Base-by-base conservation (phyloP, 2,329 filamentous ascomycete genomes). In the Trichoderma harzianum region DNA sequence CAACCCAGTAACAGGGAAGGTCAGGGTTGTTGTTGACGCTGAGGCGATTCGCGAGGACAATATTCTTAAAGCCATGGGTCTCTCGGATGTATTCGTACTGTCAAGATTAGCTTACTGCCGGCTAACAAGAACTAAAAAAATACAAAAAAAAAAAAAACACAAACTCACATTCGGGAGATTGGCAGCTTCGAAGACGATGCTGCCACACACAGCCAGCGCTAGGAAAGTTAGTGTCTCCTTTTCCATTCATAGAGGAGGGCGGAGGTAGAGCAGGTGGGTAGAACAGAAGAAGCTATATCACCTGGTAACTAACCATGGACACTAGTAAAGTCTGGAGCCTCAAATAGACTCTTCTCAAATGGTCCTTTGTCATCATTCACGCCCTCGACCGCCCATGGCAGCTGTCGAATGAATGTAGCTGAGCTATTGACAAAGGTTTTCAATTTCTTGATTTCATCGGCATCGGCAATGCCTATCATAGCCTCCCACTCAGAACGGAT, bases 311-410 rank as follows among this genome's bases (percentile, higher is more conserved):
- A 78, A 73, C 92, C 86, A 76, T 94, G 91, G 5, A 94, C 83
- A 14, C 88, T 91, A 1, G 91, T 91, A 78, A 94, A 93, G 78
- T 93, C 91, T 0, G 92, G 92, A 47, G 89, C 88, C 14, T 92
- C 83, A 78, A 94, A 94, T 67, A 88, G 87, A 76, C 89, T 88
- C 77, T 93, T 93, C 79, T 94, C 92, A 77, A 93, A 94, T 0
- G 88, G 87, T 10, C 83, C 83, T 71, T 82, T 84, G 0, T 80
- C 79, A 57, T 78, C 76, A 72, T 81, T 82, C 11, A 79, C 61
- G 18, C 43, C 43, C 6, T 28, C 77, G 4, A 84, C 83, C 11
- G 85, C 83, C 92, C 91, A 94, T 1, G 91, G 91, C 3, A 93
- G 82, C 68, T 89, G 87, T 2, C 88, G 87, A 62, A 94, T 93